phyloP scores from a whole-genome alignment of 2,329 filamentous ascomycete genomes.

The Penicillium sp. region DNA sequence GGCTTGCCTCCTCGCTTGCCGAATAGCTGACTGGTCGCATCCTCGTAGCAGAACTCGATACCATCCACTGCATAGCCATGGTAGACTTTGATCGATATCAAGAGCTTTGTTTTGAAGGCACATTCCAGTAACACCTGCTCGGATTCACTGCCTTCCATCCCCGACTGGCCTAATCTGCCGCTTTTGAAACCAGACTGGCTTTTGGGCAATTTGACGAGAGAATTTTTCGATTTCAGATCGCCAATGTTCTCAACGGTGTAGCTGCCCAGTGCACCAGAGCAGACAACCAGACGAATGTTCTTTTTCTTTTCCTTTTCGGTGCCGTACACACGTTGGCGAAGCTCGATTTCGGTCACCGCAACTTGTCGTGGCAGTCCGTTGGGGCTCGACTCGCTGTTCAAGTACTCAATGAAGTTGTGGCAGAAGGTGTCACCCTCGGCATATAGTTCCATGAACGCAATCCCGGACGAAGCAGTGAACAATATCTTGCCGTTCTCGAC shows the following conservation, averaged over 20 bases:
- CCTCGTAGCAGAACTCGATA: constrained; percentile 90
- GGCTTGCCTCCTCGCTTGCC: constrained; percentile 73
- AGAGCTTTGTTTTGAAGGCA: constrained; percentile 67
- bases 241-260: constrained; percentile 76
- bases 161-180: constrained; percentile 69
- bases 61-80: constrained; percentile 77
- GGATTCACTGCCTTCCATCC: constrained; percentile 67
- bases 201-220: constrained; percentile 71
- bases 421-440: constrained; percentile 78
- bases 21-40: constrained; percentile 79
- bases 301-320: constrained; percentile 66
- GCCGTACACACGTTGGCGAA: constrained; percentile 70
- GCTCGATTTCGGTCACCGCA: constrained; percentile 69
- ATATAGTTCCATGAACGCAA: constrained; percentile 83
- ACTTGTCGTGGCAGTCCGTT: constrained; percentile 68
- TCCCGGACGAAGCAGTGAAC: constrained; percentile 74
- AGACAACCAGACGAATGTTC: constrained; percentile 67
- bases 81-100: constrained; percentile 74
- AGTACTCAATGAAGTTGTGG: constrained; percentile 77
- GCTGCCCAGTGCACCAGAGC: constrained; percentile 72
- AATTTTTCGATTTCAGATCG: constrained; percentile 68
- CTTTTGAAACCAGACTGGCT: constrained; percentile 74
- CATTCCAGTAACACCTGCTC: constrained; percentile 75
- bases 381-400: constrained; percentile 59
- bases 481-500: constrained; percentile 75